Evolutionary conservation across 139 green algal genomes (phyloP).

Genomic region (Chlorella sorokiniana): DNA sequence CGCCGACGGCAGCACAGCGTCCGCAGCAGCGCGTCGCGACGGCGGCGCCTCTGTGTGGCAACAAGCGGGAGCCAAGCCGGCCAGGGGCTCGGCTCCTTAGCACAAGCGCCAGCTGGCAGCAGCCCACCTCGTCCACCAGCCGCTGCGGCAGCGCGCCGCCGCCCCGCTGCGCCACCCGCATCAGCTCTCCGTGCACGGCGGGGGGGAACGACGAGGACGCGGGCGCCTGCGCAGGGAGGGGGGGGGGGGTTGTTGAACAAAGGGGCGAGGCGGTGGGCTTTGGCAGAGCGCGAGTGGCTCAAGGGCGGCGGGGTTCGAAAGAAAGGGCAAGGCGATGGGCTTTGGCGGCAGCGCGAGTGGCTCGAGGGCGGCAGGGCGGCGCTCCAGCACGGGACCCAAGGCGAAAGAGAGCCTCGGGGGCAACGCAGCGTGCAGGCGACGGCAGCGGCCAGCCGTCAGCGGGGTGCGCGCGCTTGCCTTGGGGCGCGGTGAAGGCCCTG

Average conservation of each 20-base stretch:
- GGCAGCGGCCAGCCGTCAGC: not conserved
- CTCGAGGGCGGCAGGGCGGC: no score
- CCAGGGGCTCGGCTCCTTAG: no score
- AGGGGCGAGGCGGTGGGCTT: not conserved
- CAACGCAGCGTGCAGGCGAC: no score
- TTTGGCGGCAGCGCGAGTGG: no score
- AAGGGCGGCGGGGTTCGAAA: no score
- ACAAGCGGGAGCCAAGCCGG: no score
- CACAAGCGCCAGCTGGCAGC: not conserved
- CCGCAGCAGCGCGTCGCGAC: no score
- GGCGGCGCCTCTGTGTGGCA: no score
- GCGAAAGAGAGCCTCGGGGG: no score
- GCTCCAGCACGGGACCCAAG: no score
- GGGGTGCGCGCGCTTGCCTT: not conserved
- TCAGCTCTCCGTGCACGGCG: conserved; percentile 27
- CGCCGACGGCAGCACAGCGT: not conserved
- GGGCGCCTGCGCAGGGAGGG: conserved; percentile 6
- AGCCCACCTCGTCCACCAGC: conserved; percentile 18
- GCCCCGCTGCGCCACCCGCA: not conserved
- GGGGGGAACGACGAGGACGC: conserved; percentile 33
- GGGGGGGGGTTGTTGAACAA: not conserved
- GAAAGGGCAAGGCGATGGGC: no score
- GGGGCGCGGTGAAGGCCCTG: conserved; percentile 30
- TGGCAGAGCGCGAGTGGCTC: no score
- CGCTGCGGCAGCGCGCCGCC: conserved; percentile 8